Base-by-base conservation (phyloP, 768 basidiomycete species). In the Mycena leptocephala region DNA sequence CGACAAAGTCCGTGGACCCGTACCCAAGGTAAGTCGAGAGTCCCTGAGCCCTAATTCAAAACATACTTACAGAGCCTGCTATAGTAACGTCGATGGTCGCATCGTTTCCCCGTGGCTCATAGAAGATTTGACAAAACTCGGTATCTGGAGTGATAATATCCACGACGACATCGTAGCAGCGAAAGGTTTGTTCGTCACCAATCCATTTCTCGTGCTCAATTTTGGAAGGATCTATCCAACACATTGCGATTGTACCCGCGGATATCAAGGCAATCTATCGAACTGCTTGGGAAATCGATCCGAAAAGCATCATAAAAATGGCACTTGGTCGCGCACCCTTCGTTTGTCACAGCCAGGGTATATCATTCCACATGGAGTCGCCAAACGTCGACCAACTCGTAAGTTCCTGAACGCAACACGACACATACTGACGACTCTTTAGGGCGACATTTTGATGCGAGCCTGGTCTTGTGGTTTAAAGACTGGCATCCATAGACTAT, bases 221-320 rank as follows among this genome's bases (percentile, higher is more conserved):
- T 9, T 24, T 24, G n/a, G 22, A 37, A 64, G 62, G 62, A 2
- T 64, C 62, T 10, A 24, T 64, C 14, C 62, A 64, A 30, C 13
- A 46, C 6, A 43, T 64, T 2, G 4, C 8, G 4, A 20, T 3
- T 1, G 46, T 64, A 28, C 62, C 62, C 1, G 41, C 26, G 6
- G 26, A 64, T 10, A 64, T 64, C 43, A 43, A 46, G 20, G 41
- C 26, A 13, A 46, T 64, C 14, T 64, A 64, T 18, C 7, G 62
- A 9, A 64, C 62, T 1, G 62, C 62, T 28, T 64, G 62, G 62
- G 62, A 64, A 22, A 32, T 64, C 16, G 62, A 64, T n/a, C 62
- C 62, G 8, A n/a, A 43, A 4, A 18, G 8, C 30, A 30, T 64
- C 26, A 18, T 46, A 3, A 37, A n/a, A 6, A 64, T 64, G 62